phyloP scores from a whole-genome alignment of 2,329 filamentous ascomycete species.

The Fusarium chuoi region DNA sequence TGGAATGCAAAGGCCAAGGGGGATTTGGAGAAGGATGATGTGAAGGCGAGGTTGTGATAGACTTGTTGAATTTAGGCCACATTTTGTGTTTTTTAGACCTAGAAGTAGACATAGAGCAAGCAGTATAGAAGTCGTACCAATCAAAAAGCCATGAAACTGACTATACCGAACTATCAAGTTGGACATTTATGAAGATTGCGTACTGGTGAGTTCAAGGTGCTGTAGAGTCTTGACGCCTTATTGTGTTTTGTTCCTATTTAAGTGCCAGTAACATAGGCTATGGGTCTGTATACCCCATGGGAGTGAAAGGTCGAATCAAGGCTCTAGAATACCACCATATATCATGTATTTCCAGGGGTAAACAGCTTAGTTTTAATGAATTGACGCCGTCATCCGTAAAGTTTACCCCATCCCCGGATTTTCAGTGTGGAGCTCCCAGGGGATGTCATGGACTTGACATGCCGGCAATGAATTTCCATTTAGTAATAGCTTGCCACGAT shows the following conservation, averaged over 20 bases:
- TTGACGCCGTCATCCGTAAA: neutral
- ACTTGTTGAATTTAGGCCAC: accelerated
- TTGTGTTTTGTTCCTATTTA: neutral
- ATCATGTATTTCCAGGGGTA: neutral
- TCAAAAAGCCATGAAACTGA: neutral
- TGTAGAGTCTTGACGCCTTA: accelerated
- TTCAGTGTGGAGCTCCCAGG: neutral
- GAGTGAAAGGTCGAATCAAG: neutral
- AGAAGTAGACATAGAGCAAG: neutral
- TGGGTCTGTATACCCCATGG: accelerated
- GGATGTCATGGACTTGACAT: neutral
- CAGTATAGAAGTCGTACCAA: accelerated
- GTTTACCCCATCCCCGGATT: conserved; percentile 4
- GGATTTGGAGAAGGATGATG: neutral
- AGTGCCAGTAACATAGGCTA: accelerated
- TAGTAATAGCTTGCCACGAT: neutral
- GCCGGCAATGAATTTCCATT: neutral
- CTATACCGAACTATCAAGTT: neutral
- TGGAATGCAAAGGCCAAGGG: conserved; percentile 52
- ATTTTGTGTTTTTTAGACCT: neutral
- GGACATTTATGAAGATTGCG: neutral
- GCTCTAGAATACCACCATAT: neutral
- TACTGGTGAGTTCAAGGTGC: neutral
- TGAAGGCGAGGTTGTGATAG: conserved; percentile 1
- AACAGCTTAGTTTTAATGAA: neutral